Percentiles rank a stretch among this genome's conserved stretches.
These are phyloP conservation scores for Cladophialophora carrionii DNA, from an alignment of 2,329 filamentous ascomycete genomes.

Conservation along the genomic window DNA sequence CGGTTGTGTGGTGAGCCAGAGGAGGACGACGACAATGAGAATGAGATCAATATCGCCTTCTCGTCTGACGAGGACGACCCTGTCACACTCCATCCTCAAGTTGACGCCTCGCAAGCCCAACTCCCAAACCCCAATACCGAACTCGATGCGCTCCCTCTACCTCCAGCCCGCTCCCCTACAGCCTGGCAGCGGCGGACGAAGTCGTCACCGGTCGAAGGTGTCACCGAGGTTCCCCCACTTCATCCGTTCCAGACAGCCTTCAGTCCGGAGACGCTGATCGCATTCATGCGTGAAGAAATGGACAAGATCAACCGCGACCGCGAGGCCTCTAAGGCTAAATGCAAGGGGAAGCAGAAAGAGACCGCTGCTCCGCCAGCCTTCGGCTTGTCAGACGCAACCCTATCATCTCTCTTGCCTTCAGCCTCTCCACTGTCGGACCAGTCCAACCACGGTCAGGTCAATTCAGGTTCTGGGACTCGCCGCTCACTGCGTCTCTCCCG, in stretches of 20 bases:
- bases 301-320: constrained; percentile 17
- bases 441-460: neutral
- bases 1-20: constrained; percentile 2
- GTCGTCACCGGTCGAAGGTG: neutral
- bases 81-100: neutral
- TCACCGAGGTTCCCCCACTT: neutral
- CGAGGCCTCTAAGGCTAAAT: neutral
- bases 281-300: constrained; percentile 30
- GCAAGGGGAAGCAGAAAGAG: constrained; percentile 27
- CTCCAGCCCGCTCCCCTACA: neutral
- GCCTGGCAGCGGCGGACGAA: neutral
- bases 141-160: neutral
- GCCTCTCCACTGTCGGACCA: neutral
- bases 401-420: neutral
- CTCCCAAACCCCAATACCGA: neutral
- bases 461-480: constrained; percentile 2
- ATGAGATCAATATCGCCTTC: neutral
- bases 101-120: neutral
- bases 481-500: constrained; percentile 22
- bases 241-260: constrained; percentile 34
- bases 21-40: constrained; percentile 7
- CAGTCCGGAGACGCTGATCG: constrained; percentile 28
- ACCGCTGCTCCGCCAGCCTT: neutral
- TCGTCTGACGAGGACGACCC: neutral
- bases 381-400: neutral